Evolutionary conservation across 1,284 basidiomycete species (phyloP), one percentile per base, ranked within the genome.

Genomic region (Ustilago hordei): DNA sequence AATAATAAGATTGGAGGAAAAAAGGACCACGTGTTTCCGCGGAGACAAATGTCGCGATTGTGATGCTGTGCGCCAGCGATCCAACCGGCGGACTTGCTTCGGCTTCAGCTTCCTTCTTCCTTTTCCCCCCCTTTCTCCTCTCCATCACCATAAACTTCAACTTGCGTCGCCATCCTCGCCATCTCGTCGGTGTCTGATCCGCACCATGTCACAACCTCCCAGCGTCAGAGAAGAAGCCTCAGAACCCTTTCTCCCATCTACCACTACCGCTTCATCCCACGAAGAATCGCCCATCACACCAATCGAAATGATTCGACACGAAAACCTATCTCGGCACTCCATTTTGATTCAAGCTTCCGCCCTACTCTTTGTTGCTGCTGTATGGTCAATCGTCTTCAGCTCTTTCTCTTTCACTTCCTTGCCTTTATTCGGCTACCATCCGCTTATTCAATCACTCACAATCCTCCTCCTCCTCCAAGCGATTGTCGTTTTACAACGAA

Each of bases 391-490:
- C 4, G 69, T 83, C 2, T 54, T 82, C 17, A 19, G 54, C 50
- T 50, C 55, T 12, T 67, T 82, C 59, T 54, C 69, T 7, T 23
- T 61, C 28, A 23, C 34, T 7, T 48, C 59, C 0, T 60, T 83
- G 7, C 81, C 81, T 3, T 62, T 83, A 2, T 83, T 83, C 48
- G 81, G 79, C 0, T 83, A 74, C 43, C 81, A 83, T 36, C 81
- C 81, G 0, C 38, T 83, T 11, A 55, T 83, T 17, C 77, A 83
- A 48, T 79, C 81, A 0, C 66, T 83, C 3, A 43, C 54, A 17
- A 70, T 83, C 23, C 58, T 83, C 0, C 53, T 79, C 4, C 58
- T 83, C 0, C 50, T 79, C 1, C 81, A 83, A 52, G 70, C 74
- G 52, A 62, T 82, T 17, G 53, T 82, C 1, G 78, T 78, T 7